These are phyloP conservation scores for Erysiphe pulchra DNA, from an alignment of 2,329 filamentous ascomycete genomes.

Conservation along the genomic window DNA sequence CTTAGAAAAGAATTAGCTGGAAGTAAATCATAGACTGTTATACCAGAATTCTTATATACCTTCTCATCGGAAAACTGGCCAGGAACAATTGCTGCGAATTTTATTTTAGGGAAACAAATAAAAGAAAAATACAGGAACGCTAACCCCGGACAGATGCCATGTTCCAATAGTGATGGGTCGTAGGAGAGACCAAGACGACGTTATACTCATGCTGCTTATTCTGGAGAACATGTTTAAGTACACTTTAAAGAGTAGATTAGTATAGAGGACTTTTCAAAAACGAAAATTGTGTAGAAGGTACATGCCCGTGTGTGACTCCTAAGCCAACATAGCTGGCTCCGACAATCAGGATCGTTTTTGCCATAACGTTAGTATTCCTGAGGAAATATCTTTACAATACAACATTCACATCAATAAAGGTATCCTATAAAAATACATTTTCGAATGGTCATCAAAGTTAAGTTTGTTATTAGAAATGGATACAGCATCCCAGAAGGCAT, in stretches of 20 bases:
- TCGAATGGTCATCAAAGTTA: no score
- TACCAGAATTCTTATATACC: slow-evolving; percentile 1
- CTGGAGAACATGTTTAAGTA: slow-evolving; percentile 19
- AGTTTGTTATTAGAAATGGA: no score
- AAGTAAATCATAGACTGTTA: no score
- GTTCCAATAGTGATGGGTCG: slow-evolving; percentile 24
- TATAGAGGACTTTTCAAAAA: neutral
- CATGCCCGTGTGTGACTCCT: slow-evolving; percentile 22
- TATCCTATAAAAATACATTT: no score
- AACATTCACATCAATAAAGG: no score
- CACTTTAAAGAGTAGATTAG: slow-evolving; percentile 3
- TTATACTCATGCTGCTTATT: slow-evolving; percentile 18
- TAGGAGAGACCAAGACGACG: slow-evolving; percentile 27
- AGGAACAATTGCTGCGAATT: slow-evolving; percentile 14
- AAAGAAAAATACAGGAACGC: neutral
- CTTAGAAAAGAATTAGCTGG: neutral
- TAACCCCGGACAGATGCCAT: slow-evolving; percentile 21
- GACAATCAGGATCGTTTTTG: slow-evolving; percentile 21
- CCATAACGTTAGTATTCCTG: slow-evolving; percentile 3
- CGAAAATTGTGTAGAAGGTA: neutral
- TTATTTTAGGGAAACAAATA: neutral
- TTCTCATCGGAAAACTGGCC: slow-evolving; percentile 20
- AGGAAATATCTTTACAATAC: neutral
- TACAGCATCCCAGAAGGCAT: no score
- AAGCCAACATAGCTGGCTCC: slow-evolving; percentile 28